Conservation (phyloP, 371 early-diverging fungal genomes). For the Lichtheimia ornata region DNA sequence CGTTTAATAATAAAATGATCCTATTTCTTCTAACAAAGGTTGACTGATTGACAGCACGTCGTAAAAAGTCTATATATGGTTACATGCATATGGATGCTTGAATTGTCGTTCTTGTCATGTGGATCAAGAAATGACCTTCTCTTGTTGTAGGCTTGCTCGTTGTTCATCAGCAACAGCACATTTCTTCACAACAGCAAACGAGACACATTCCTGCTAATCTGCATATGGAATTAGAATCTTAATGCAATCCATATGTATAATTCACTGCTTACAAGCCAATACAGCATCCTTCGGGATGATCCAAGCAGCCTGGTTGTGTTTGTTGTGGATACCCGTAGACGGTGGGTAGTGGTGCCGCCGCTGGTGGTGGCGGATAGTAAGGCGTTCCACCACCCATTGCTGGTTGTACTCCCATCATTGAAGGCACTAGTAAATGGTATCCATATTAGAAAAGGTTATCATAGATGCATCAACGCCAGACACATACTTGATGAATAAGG, state of each 20-base stretch:
- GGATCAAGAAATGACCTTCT: too few species aligned
- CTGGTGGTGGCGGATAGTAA: neutral
- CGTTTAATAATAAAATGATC: too few species aligned
- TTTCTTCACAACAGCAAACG: constrained; percentile 8
- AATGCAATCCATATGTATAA: neutral
- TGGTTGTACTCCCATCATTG: neutral
- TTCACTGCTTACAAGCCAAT: neutral
- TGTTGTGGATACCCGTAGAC: neutral
- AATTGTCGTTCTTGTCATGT: too few species aligned
- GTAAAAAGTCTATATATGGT: too few species aligned
- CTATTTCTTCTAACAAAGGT: too few species aligned
- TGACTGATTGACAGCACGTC: too few species aligned
- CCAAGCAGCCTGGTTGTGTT: constrained; percentile 8
- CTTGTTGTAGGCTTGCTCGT: too few species aligned
- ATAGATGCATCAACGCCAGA: neutral
- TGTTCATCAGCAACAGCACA: constrained; percentile 1
- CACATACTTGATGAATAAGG: too few species aligned
- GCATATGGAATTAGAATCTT: neutral
- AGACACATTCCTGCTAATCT: constrained; percentile 1
- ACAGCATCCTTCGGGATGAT: constrained; percentile 12
- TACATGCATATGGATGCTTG: too few species aligned
- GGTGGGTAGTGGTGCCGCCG: neutral
- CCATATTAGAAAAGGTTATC: neutral
- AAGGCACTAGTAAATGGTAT: neutral
- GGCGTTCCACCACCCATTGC: neutral